Evolutionary conservation across 192 early-diverging fungal genomes (phyloP), one percentile per base, ranked within the genome.

Genomic region (Physocladia obscura): DNA sequence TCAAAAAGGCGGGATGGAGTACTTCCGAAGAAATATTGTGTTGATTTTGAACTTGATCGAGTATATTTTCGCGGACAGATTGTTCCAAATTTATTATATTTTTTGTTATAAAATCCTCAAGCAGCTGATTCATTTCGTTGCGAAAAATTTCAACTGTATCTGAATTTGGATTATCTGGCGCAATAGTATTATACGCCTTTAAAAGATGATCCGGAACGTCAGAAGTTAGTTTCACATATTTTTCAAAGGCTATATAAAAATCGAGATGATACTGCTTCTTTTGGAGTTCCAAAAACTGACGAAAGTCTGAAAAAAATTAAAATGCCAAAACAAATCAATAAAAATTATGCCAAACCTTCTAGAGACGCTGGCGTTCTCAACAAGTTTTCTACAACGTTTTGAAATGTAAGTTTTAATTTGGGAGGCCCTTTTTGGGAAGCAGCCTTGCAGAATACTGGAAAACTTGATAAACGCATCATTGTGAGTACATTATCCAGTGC

Each of bases 401-500:
- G 63, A n/a, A 65, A n/a, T 19, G 63, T 52, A 2, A 49, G 49
- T 32, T 32, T 17, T 5, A 65, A 36, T 36, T 52, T 49, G 6
- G 50, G 21, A n/a, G 0, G 19, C 6, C 61, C 61, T 48, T 48
- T 48, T 15, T 22, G 27, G 11, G 39, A 48, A 6, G 48, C 34
- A 55, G 13, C 0, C 37, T 59, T 59, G 13, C 57, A 59, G 56
- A 76, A 76, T 11, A 67, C 57, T 15, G 67, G 68, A 39, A 76
- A 70, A 6, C 48, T 55, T 21, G 47, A 57, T 17, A 57, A 54
- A 2, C 75, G 61, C 69, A 76, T 51, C 69, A 71, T 71, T 39
- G 44, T 76, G 2, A 63, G 47, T 19, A 71, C 62, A 34, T 65
- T 36, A 19, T 76, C 69, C 24, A 76, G 4, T 26, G 69, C 75